Evolutionary conservation across 1,139 yeast genomes (phyloP), one percentile per base, ranked within the genome.

Genomic region (Yamadazyma dushanensis): DNA sequence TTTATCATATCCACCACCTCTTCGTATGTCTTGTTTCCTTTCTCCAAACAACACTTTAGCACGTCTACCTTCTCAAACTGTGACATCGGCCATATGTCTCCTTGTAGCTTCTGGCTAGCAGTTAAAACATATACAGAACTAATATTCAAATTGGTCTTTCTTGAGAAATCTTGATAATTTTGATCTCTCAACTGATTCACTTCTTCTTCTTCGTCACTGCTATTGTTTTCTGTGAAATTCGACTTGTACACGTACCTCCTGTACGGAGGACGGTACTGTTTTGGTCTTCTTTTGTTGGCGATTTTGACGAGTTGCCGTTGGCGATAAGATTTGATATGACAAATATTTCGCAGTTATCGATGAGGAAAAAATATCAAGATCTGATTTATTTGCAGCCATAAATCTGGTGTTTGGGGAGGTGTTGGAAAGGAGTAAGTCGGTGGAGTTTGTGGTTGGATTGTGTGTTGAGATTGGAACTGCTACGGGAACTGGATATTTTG

Each of bases 281-380:
- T 84, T 11, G 96, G 89, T 58, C 96, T 73, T 54, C 90, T 64
- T 61, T 88, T 88, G 60, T 88, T 88, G 31, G 89, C 95, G 79
- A 88, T 88, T 43, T 55, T 67, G 68, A 35, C 17, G 8, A 18
- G 7, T 15, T 5, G 14, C 15, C 17, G 5, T 13, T 25, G 27
- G 15, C 16, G 27, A 25, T 25, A 25, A 21, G 27, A 25, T 25
- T 17, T 8, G 27, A 14, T 25, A 25, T 24, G 26, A 24, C 26
- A 25, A 25, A 25, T 25, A 18, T n/a, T n/a, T n/a, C 27, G 27
- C 17, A 25, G 18, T 25, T 25, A n/a, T n/a, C n/a, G n/a, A n/a
- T n/a, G n/a, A n/a, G n/a, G n/a, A n/a, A n/a, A n/a, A n/a, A n/a
- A n/a, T n/a, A n/a, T n/a, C n/a, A n/a, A n/a, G n/a, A n/a, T n/a